phyloP scores from a whole-genome alignment of 2,329 filamentous ascomycete genomes.

The Botrytis medusae region DNA sequence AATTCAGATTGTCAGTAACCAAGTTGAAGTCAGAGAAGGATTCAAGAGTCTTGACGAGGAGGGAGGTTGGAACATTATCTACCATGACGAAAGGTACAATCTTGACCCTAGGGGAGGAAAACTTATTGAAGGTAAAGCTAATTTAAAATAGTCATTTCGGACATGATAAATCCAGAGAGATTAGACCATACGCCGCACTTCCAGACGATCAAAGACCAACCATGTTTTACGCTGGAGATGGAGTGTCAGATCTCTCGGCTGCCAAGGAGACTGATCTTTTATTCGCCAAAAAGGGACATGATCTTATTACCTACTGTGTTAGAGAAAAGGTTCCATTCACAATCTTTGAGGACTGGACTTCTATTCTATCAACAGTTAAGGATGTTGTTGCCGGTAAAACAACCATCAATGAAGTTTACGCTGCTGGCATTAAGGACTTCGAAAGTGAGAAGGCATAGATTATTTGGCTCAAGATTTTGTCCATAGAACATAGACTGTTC shows the following conservation, averaged over 20 bases:
- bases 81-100: slow-evolving; percentile 76
- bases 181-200: slow-evolving; percentile 79
- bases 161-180: slow-evolving; percentile 94
- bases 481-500: slow-evolving; percentile 22
- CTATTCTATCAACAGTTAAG: slow-evolving; percentile 74
- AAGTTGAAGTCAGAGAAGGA: slow-evolving; percentile 64
- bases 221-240: slow-evolving; percentile 93
- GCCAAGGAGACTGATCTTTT: slow-evolving; percentile 90
- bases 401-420: slow-evolving; percentile 68
- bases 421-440: slow-evolving; percentile 36
- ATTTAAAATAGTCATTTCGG: slow-evolving; percentile 59
- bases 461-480: not conserved
- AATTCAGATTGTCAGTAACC: slow-evolving; percentile 89
- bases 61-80: slow-evolving; percentile 84
- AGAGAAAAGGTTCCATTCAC: slow-evolving; percentile 83
- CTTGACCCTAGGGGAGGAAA: not conserved
- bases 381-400: slow-evolving; percentile 73
- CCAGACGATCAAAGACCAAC: slow-evolving; percentile 68
- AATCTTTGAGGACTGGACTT: slow-evolving; percentile 79
- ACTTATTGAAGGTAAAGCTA: not conserved
- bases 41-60: slow-evolving; percentile 71
- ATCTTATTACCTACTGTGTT: slow-evolving; percentile 85
- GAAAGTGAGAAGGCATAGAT: slow-evolving; percentile 27
- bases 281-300: slow-evolving; percentile 88
- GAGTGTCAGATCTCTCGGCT: slow-evolving; percentile 87